Percentiles rank a stretch among this genome's conserved stretches.
phyloP scores from a whole-genome alignment of 2,329 filamentous ascomycete species.

The Fusarium odoratissimum region DNA sequence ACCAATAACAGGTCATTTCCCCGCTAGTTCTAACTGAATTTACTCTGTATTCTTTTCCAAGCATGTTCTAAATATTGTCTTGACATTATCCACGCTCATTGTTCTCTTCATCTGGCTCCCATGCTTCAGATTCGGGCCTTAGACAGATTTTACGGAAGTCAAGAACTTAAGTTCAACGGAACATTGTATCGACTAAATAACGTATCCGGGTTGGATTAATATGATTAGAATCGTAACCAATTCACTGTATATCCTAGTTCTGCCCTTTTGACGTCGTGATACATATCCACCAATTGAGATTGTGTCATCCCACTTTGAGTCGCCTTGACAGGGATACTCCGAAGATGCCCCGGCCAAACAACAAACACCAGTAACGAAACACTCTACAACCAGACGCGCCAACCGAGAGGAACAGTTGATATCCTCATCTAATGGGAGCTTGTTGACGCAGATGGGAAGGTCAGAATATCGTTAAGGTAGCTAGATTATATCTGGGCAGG shows the following conservation, averaged over 20 bases:
- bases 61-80: background rate
- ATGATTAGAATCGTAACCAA: background rate
- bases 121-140: background rate
- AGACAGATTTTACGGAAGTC: too few relatives aligned
- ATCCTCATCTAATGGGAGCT: background rate
- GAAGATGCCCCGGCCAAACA: constrained; percentile 28
- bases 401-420: background rate
- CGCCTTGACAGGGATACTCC: constrained; percentile 8
- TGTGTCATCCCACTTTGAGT: constrained; percentile 22
- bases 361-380: constrained; percentile 5
- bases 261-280: constrained; percentile 8
- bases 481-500: background rate
- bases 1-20: too few relatives aligned
- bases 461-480: background rate
- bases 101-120: background rate
- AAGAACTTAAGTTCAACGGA: background rate
- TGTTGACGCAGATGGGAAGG: background rate
- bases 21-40: background rate
- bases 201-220: too few relatives aligned
- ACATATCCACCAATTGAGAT: constrained; percentile 11
- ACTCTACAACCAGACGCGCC: background rate
- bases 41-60: background rate
- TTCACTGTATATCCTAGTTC: background rate
- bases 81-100: background rate
- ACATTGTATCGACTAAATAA: background rate